These are phyloP conservation scores for Macrolepiota albuminosa DNA, from an alignment of 768 basidiomycete species.

Conservation along the genomic window DNA sequence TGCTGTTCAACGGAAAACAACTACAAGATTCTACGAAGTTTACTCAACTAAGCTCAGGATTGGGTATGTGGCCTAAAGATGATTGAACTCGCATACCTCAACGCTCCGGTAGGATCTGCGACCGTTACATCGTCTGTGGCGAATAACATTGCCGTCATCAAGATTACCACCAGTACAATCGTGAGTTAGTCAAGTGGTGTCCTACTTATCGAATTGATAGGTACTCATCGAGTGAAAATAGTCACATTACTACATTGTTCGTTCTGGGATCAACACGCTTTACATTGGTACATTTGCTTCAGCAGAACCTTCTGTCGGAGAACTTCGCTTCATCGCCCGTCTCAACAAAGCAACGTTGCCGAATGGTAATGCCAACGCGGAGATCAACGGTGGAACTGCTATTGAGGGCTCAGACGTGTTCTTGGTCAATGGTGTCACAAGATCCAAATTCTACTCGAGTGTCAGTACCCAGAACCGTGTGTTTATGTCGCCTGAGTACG, in stretches of 20 bases:
- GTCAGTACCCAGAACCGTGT: constrained; percentile 18
- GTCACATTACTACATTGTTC: constrained; percentile 44
- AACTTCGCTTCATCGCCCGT: constrained; percentile 44
- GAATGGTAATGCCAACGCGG: constrained; percentile 33
- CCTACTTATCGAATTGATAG: background rate
- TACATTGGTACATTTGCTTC: constrained; percentile 44
- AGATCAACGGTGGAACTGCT: constrained; percentile 35
- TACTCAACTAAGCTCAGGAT: constrained; percentile 42
- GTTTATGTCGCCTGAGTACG: background rate
- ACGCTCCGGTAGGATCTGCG: constrained; percentile 28
- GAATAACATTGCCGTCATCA: constrained; percentile 36
- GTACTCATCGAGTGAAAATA: constrained; percentile 11
- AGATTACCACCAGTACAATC: constrained; percentile 39
- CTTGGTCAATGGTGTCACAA: constrained; percentile 38
- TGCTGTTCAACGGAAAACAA: constrained; percentile 41
- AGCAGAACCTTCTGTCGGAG: constrained; percentile 42
- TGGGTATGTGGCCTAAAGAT: constrained; percentile 24
- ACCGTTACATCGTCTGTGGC: constrained; percentile 34
- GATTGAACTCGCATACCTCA: background rate
- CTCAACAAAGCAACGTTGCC: constrained; percentile 35
- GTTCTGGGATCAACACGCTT: constrained; percentile 37
- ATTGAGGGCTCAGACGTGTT: constrained; percentile 47
- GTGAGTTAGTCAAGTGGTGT: constrained; percentile 19
- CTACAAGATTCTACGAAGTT: constrained; percentile 40
- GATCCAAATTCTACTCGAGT: constrained; percentile 46